phyloP scores from a whole-genome alignment of 306 rosid genomes.

The Rosa persica region DNA sequence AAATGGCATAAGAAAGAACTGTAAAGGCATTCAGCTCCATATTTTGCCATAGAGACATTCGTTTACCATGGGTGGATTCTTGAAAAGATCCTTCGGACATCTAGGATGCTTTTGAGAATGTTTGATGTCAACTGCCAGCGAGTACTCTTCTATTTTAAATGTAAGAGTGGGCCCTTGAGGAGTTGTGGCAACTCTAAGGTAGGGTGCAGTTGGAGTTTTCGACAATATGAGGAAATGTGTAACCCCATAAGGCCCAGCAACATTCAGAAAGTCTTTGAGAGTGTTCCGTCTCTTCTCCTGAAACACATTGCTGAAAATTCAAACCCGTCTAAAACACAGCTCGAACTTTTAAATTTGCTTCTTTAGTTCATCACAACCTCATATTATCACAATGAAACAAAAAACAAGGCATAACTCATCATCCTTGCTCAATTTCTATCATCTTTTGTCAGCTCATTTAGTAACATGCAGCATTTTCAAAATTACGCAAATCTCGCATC shows the following conservation, averaged over 20 bases:
- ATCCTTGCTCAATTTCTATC: background rate
- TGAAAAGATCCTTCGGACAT: conserved; percentile 88
- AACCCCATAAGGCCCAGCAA: conserved; percentile 97
- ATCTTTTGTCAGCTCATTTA: background rate
- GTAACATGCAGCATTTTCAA: background rate
- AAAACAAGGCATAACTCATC: background rate
- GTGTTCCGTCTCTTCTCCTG: conserved; percentile 93
- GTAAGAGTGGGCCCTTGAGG: conserved; percentile 97
- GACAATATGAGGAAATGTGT: conserved; percentile 93
- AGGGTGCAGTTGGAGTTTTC: conserved; percentile 70
- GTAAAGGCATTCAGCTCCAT: background rate
- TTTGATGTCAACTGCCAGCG: conserved; percentile 76
- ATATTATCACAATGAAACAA: background rate
- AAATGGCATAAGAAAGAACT: background rate
- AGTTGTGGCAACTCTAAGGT: conserved; percentile 84
- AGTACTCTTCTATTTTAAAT: conserved; percentile 72
- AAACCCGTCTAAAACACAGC: background rate
- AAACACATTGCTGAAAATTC: conserved; percentile 13
- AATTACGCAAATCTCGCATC: background rate
- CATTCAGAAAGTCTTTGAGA: conserved; percentile 81
- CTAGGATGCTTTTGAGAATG: conserved; percentile 80
- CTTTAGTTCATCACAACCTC: background rate
- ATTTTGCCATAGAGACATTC: conserved; percentile 3
- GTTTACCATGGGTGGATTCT: conserved; percentile 86
- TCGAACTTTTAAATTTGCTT: background rate